These are phyloP conservation scores for Kodamaea arcana DNA, from an alignment of 1,139 yeast genomes.

Conservation along the genomic window DNA sequence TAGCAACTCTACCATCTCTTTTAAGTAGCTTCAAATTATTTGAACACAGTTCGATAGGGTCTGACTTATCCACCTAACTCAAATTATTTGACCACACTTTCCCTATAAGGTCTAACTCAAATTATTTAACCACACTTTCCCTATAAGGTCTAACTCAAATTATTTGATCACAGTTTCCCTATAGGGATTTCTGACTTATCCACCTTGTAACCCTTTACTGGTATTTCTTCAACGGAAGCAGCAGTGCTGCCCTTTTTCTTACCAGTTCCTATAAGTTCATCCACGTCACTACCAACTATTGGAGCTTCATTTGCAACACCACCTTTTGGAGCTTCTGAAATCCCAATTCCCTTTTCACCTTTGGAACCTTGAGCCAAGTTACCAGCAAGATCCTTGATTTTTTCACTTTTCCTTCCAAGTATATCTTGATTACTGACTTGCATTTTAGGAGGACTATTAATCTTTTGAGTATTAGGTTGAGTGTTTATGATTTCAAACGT, in stretches of 20 bases:
- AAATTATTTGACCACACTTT: no score
- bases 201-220: background rate
- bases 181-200: no score
- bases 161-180: no score
- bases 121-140: no score
- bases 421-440: constrained; percentile 11
- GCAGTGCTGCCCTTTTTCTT: constrained; percentile 9
- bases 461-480: constrained; percentile 1
- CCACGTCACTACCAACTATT: constrained; percentile 42
- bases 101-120: no score
- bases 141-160: no score
- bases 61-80: no score
- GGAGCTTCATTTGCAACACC: constrained; percentile 49
- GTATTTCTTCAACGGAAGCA: background rate
- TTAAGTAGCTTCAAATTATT: no score
- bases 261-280: constrained; percentile 24
- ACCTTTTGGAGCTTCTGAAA: constrained; percentile 48
- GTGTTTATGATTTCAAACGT: constrained; percentile 27
- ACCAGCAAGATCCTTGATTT: constrained; percentile 35
- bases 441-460: constrained; percentile 7
- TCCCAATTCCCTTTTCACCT: constrained; percentile 42
- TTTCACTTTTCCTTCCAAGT: constrained; percentile 25
- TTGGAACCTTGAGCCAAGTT: constrained; percentile 41
- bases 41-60: no score
- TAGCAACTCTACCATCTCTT: no score